phyloP scores from a whole-genome alignment of 768 basidiomycete genomes.

The Udeniomyces megalosporus region DNA sequence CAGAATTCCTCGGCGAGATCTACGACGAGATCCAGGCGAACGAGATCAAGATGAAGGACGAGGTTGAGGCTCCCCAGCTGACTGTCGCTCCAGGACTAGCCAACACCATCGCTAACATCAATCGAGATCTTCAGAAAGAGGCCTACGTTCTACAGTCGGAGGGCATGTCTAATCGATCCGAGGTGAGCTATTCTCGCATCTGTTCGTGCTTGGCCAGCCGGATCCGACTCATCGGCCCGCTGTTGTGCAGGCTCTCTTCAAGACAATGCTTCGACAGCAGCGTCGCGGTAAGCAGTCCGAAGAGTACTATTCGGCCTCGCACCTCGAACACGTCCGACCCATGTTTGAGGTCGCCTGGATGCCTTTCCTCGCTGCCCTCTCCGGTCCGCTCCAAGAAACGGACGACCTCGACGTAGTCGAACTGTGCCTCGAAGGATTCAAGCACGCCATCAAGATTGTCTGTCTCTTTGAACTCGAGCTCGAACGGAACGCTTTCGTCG shows the following conservation, averaged over 20 bases:
- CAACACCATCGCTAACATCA: conserved; percentile 69
- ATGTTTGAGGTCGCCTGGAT: conserved; percentile 99
- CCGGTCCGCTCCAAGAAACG: conserved; percentile 83
- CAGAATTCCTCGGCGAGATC: conserved; percentile 58
- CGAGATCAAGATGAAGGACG: conserved; percentile 98
- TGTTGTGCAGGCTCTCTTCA: conserved; percentile 58
- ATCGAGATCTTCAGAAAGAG: conserved; percentile 85
- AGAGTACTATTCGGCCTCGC: conserved; percentile 90
- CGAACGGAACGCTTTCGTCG: conserved; percentile 96
- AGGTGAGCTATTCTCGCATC: conserved; percentile 37
- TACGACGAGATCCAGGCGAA: conserved; percentile 82
- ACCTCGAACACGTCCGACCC: conserved; percentile 87
- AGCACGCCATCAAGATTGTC: conserved; percentile 86
- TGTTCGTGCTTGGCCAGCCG: not conserved
- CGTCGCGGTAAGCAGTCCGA: conserved; percentile 53
- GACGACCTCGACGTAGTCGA: conserved; percentile 86
- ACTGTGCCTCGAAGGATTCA: conserved; percentile 86
- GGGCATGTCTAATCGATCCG: conserved; percentile 92
- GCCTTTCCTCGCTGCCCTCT: conserved; percentile 86
- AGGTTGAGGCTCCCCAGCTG: conserved; percentile 45
- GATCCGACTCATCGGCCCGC: not conserved
- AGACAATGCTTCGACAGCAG: conserved; percentile 78
- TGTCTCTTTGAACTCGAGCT: conserved; percentile 95
- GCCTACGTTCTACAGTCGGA: conserved; percentile 89
- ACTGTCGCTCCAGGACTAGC: conserved; percentile 50